Evolutionary conservation across 495 filamentous ascomycete genomes (phyloP), one percentile per base, ranked within the genome.

Genomic region (Penicillium waksmanii): DNA sequence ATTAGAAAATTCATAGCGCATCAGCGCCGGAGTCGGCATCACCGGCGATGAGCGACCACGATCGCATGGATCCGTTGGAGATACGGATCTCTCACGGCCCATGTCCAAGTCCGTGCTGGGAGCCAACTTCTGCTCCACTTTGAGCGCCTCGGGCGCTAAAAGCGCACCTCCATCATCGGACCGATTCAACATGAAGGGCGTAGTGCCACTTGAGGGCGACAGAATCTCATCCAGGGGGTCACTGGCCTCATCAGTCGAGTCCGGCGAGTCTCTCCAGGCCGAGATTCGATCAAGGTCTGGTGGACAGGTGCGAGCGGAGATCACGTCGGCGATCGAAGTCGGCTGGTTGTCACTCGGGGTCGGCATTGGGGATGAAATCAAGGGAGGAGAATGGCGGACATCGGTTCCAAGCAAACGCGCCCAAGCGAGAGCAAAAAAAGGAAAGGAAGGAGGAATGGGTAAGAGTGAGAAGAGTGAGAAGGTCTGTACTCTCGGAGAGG

Each of bases 1-100:
- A 62, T 85, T 87, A 2, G 87, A 86, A 64, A 85, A 87, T 63
- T 90, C 87, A 58, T 85, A 86, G 42, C 82, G 83, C 69, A 88
- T 76, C 51, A 82, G 77, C 2, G 80, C 78, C 27, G 76, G 67
- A 40, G 72, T 72, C 2, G 76, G 64, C 35, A 72, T 63, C 21
- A 67, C 63, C 36, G 72, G 65, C 0, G 77, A 57, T 8, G 74
- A 64, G 53, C 65, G 63, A 54, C 55, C 67, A 53, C 65, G 57
- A 54, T 66, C 60, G 56, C 72, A 65, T 33, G 69, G 43, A 23
- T 72, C 73, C 38, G 67, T 66, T 15, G 72, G 61, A 8, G 77
- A 74, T 48, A 67, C 77, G 40, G 73, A 65, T 62, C 76, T 66
- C 8, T 69, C 68, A 48, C 65, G 70, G 25, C 60, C 56, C 36